Evolutionary conservation across 1,284 basidiomycete genomes (phyloP).

Genomic region (Sanghuangporus weigelae): DNA sequence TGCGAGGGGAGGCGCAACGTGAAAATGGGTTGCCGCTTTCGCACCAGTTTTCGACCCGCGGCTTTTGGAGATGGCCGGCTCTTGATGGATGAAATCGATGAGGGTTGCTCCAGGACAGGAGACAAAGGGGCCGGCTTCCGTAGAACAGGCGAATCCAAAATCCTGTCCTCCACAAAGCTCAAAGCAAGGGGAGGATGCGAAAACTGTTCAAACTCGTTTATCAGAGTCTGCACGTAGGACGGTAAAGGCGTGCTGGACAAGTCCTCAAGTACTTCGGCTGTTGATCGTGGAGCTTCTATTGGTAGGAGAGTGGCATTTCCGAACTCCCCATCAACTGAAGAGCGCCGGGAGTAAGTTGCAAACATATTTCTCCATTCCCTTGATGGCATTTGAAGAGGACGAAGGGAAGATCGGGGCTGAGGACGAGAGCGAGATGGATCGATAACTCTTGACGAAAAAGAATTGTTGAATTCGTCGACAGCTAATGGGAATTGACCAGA

Average conservation of each 20-base stretch:
- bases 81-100: neutral
- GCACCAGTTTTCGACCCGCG: neutral
- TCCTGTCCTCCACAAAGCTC: neutral
- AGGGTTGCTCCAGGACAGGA: conserved; percentile 9
- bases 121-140: conserved; percentile 1
- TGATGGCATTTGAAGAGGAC: conserved; percentile 1
- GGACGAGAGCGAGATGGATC: neutral
- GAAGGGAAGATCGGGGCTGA: conserved; percentile 4
- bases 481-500: neutral
- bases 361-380: neutral
- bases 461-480: conserved; percentile 15
- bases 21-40: conserved; percentile 12
- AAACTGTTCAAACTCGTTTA: conserved; percentile 10
- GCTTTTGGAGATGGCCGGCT: neutral
- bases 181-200: conserved; percentile 1
- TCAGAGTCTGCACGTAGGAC: conserved; percentile 11
- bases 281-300: neutral
- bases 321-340: neutral
- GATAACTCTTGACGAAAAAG: conserved; percentile 16
- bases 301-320: conserved; percentile 11
- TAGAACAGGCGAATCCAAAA: neutral
- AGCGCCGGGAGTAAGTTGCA: neutral
- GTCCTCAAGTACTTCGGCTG: neutral
- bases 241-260: conserved; percentile 7
- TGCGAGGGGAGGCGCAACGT: conserved; percentile 11